These are phyloP conservation scores for Sedum album DNA, from an alignment of 164 flowering plant genomes.

Conservation along the genomic window DNA sequence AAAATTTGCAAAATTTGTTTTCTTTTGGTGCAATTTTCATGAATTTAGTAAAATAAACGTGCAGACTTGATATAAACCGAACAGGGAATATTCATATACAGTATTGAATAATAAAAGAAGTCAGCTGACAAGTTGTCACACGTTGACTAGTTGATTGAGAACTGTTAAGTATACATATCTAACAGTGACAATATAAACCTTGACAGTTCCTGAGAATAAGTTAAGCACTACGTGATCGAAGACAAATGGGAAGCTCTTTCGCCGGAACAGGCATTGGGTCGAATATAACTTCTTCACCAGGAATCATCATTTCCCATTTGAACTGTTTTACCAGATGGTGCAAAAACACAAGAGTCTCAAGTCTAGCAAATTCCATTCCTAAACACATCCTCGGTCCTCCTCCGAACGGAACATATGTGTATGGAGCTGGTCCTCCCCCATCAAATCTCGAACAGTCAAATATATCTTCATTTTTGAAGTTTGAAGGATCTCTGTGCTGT, in stretches of 20 bases:
- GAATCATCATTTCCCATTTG: constrained; percentile 15
- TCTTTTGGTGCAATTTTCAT: no score
- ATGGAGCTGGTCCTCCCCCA: constrained; percentile 14
- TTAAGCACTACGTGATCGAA: constrained; percentile 3
- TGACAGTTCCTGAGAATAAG: neutral
- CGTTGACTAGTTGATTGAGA: no score
- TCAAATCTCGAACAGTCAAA: constrained; percentile 18
- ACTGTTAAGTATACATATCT: no score
- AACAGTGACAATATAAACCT: neutral
- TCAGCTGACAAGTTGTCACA: no score
- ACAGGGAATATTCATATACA: no score
- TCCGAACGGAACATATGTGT: constrained; percentile 14
- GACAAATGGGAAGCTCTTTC: constrained; percentile 15
- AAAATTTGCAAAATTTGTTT: neutral
- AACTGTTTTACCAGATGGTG: constrained; percentile 15
- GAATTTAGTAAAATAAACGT: no score
- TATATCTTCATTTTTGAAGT: neutral
- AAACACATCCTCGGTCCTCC: constrained; percentile 18
- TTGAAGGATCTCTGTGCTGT: constrained; percentile 11
- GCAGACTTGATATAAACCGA: no score
- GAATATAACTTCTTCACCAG: constrained; percentile 12
- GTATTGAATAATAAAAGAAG: no score
- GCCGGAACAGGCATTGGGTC: constrained; percentile 15
- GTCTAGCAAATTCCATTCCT: constrained; percentile 14
- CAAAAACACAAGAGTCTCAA: constrained; percentile 14